Evolutionary conservation across 1,139 yeast genomes (phyloP).

Genomic region (Candida glucosophila): DNA sequence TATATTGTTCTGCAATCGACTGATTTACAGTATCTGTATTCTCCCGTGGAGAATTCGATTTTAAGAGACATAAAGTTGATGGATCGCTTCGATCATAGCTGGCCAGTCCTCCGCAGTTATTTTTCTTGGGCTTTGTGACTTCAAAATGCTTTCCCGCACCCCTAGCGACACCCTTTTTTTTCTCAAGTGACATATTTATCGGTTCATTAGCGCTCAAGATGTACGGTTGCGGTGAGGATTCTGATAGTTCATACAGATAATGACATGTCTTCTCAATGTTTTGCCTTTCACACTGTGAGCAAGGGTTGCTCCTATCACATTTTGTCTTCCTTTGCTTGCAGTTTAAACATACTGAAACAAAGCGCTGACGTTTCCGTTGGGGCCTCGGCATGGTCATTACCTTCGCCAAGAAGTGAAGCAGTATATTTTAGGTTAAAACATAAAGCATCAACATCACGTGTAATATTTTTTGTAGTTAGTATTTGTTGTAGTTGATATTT

Average conservation of each 20-base stretch:
- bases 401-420: too few relatives aligned
- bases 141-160: not conserved
- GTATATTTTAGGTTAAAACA: too few relatives aligned
- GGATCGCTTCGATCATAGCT: not conserved
- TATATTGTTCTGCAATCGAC: not conserved
- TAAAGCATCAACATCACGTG: too few relatives aligned
- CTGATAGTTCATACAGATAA: conserved; percentile 1
- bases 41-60: too few relatives aligned
- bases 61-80: too few relatives aligned
- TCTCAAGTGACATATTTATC: conserved; percentile 1
- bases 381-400: too few relatives aligned
- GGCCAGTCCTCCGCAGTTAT: not conserved
- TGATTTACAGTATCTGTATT: too few relatives aligned
- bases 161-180: too few relatives aligned
- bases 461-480: too few relatives aligned
- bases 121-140: not conserved
- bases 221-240: conserved; percentile 1
- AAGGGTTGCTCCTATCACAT: conserved; percentile 2
- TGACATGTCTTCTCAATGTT: not conserved
- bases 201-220: conserved; percentile 2
- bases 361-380: conserved; percentile 1
- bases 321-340: conserved; percentile 2
- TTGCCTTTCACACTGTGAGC: conserved; percentile 1
- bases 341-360: conserved; percentile 1
- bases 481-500: too few relatives aligned